Evolutionary conservation across 202 grass and related monocot species (phyloP), one percentile per base, ranked within the genome.

Genomic region (Setaria viridis): DNA sequence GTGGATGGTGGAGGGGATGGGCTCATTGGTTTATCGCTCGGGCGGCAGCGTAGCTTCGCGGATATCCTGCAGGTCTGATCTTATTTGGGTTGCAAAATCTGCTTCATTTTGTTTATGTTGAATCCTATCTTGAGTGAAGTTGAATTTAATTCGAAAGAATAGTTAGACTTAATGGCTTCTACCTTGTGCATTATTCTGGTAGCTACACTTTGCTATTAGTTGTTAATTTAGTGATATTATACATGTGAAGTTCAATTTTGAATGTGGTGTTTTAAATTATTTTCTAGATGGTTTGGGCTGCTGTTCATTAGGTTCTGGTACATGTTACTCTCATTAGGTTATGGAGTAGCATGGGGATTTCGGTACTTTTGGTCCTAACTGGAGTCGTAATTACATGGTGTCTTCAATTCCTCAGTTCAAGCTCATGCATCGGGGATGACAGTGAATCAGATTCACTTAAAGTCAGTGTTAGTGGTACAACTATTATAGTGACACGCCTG

Each of bases 21-120:
- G 3, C 90, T 98, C 67, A 88, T 92, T 73, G 90, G 91, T 50
- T 76, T 93, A 45, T 97, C 92, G 19, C 90, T 93, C 0, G 76
- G 91, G 8, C 89, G 91, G 12, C 95, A 98, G 75, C 92, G 89
- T 70, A 98, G 93, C 87, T 93, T 98, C 53, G 93, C 91, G 30
- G 91, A 98, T 85, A 86, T 93, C 30, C 77, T 98, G 90, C 93
- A 98, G 95, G 95, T 95, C 20, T 86, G 83, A 72, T 90, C 71
- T 48, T 39, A 58, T 79, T 85, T 60, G 29, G 35, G 12, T 63
- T 64, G 56, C 74, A 65, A 72, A 55, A 9, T 5, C 45, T 80
- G 59, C 14, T 68, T n/a, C 11, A 6, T 67, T 70, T 42, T 71
- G 10, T 60, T 33, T 70, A 35, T 62, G 20, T 69, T 45, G 7